Percentiles rank a stretch among this genome's conserved stretches.
Evolutionary conservation across 768 basidiomycete genomes (phyloP).

Genomic region (Auriscalpium vulgare): DNA sequence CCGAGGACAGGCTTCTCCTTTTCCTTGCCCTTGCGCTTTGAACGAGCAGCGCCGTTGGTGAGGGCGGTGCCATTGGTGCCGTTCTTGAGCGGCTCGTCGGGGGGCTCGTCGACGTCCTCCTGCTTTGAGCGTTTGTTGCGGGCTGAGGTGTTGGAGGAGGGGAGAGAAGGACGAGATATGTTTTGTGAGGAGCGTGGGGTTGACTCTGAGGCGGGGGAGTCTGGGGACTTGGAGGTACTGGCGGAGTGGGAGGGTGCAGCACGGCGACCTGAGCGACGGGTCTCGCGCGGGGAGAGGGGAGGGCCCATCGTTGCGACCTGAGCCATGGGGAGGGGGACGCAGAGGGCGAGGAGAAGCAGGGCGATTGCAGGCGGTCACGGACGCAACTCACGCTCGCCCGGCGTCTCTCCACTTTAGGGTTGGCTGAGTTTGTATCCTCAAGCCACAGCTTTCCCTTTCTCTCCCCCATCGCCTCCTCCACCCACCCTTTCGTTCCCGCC

Average conservation of each 20-base stretch:
- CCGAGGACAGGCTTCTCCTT: conserved; percentile 37
- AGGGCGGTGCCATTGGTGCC: conserved; percentile 23
- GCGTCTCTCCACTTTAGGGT: conserved; percentile 14
- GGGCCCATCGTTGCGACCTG: conserved; percentile 69
- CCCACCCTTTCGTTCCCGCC: neutral
- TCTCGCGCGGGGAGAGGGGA: conserved; percentile 69
- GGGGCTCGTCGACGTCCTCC: conserved; percentile 61
- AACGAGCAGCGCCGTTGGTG: conserved; percentile 28
- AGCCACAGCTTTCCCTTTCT: neutral
- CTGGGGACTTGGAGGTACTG: conserved; percentile 66
- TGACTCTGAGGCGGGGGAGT: conserved; percentile 49
- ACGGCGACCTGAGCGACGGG: conserved; percentile 70
- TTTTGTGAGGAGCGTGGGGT: conserved; percentile 23
- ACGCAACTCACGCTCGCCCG: conserved; percentile 4
- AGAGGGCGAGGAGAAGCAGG: conserved; percentile 7
- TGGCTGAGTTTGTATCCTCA: conserved; percentile 10
- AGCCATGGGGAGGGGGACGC: conserved; percentile 33
- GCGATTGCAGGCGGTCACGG: conserved; percentile 4
- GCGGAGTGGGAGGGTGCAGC: conserved; percentile 59
- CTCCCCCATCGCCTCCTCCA: neutral
- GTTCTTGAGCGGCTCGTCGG: conserved; percentile 46
- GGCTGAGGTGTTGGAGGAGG: conserved; percentile 20
- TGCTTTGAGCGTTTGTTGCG: conserved; percentile 60
- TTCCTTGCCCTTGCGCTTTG: conserved; percentile 60
- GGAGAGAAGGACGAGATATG: conserved; percentile 17